A percentile compares a stretch with the other conserved stretches of the same genome.
These are phyloP conservation scores for Penicillium corylophilum DNA, from an alignment of 2,329 filamentous ascomycete species.

Conservation along the genomic window DNA sequence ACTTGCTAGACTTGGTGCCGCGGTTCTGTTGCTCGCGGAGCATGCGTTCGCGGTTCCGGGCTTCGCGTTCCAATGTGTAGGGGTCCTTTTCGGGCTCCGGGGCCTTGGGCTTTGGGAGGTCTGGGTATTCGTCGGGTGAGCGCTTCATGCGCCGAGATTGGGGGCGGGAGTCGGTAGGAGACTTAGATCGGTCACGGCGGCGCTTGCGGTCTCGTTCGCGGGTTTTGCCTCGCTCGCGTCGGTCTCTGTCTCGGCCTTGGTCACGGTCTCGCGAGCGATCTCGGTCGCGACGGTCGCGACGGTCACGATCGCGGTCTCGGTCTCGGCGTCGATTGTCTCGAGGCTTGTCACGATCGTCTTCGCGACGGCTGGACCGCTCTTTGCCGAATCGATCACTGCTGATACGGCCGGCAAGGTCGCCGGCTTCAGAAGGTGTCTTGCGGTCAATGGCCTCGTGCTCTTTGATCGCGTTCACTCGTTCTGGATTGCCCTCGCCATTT, in stretches of 20 bases:
- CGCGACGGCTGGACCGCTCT: constrained; percentile 30
- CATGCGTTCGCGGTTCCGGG: constrained; percentile 61
- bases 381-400: constrained; percentile 29
- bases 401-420: constrained; percentile 27
- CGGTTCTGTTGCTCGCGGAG: constrained; percentile 65
- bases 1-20: constrained; percentile 17
- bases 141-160: constrained; percentile 38
- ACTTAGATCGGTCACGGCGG: constrained; percentile 42
- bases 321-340: constrained; percentile 22
- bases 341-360: constrained; percentile 29
- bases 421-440: constrained; percentile 16
- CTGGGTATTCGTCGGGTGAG: constrained; percentile 27
- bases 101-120: constrained; percentile 13
- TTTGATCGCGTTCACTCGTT: constrained; percentile 30
- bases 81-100: constrained; percentile 57
- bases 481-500: constrained; percentile 36
- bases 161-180: constrained; percentile 33
- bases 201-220: constrained; percentile 45
- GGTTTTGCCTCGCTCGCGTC: constrained; percentile 27
- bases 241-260: constrained; percentile 22
- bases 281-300: constrained; percentile 28
- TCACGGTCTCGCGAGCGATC: constrained; percentile 39
- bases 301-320: constrained; percentile 22
- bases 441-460: constrained; percentile 23
- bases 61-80: constrained; percentile 72